Conservation (phyloP, 768 basidiomycete species). For the Lactifluus rugatus region DNA sequence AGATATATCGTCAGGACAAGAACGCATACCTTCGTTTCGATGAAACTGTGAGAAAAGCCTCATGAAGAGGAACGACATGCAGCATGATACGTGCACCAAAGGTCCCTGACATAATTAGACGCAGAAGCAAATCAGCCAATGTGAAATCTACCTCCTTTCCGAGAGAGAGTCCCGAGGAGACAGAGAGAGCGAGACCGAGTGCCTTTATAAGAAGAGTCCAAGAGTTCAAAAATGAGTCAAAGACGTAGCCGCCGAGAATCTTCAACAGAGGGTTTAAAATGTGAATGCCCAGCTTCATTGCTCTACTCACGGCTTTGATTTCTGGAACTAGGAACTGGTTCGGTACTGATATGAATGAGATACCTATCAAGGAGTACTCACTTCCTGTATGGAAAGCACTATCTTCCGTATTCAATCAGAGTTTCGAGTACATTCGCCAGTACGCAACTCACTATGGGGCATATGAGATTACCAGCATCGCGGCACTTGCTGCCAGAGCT, state of each 20-base stretch:
- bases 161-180: constrained; percentile 76
- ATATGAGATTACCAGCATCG: constrained; percentile 51
- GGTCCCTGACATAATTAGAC: constrained; percentile 44
- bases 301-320: constrained; percentile 55
- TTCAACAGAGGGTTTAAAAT: constrained; percentile 22
- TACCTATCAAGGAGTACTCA: constrained; percentile 28
- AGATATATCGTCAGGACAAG: background rate
- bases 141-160: constrained; percentile 60
- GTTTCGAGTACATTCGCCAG: background rate
- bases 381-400: constrained; percentile 78
- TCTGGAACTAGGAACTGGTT: constrained; percentile 46
- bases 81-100: constrained; percentile 76
- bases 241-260: constrained; percentile 79
- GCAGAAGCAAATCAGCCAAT: background rate
- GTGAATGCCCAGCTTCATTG: background rate
- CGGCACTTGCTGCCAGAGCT: constrained; percentile 52
- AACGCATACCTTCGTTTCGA: constrained; percentile 57
- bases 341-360: background rate
- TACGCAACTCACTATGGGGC: constrained; percentile 52
- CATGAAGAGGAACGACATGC: constrained; percentile 65
- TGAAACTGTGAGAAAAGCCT: constrained; percentile 60
- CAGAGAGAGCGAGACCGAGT: constrained; percentile 70
- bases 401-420: background rate
- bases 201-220: constrained; percentile 84
- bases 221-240: constrained; percentile 76